A percentile compares a stretch with the other conserved stretches of the same genome.
Conservation (phyloP, 495 filamentous ascomycete genomes). For the Massariosphaeria phaeospora region DNA sequence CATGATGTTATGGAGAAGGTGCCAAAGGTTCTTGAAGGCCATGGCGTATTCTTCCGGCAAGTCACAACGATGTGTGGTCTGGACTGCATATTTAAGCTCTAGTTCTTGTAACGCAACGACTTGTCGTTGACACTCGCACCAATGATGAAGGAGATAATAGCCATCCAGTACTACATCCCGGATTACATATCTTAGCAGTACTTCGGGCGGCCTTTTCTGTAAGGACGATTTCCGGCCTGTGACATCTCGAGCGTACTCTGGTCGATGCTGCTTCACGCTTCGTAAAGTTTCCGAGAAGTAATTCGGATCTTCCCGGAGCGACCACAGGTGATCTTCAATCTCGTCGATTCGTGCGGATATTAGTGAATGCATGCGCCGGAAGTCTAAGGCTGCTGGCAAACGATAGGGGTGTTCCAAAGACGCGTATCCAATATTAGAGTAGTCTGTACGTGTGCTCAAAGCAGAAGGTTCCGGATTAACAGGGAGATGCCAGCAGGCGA, state of each 20-base stretch:
- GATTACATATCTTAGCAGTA: too few species aligned
- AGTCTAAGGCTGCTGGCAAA: not conserved
- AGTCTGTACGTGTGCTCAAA: not conserved
- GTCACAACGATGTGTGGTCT: too few species aligned
- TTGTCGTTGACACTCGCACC: too few species aligned
- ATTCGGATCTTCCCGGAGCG: constrained; percentile 52
- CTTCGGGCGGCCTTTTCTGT: not conserved
- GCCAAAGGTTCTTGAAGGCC: too few species aligned
- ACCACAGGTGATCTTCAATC: constrained; percentile 50
- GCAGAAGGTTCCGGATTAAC: not conserved
- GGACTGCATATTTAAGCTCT: not conserved
- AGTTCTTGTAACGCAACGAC: not conserved
- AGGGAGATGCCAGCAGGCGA: not conserved
- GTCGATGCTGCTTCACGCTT: constrained; percentile 43
- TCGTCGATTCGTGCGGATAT: constrained; percentile 39
- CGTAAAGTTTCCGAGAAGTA: constrained; percentile 46
- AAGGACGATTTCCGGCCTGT: not conserved
- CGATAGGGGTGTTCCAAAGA: not conserved
- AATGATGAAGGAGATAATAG: too few species aligned
- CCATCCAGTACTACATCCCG: too few species aligned
- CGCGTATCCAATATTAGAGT: not conserved
- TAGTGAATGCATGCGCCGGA: constrained; percentile 42
- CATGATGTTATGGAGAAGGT: too few species aligned
- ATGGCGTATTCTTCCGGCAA: too few species aligned
- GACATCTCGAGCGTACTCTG: constrained; percentile 38